These are phyloP conservation scores for Apiospora rasikravindrae DNA, from an alignment of 2,329 filamentous ascomycete species.

Conservation along the genomic window DNA sequence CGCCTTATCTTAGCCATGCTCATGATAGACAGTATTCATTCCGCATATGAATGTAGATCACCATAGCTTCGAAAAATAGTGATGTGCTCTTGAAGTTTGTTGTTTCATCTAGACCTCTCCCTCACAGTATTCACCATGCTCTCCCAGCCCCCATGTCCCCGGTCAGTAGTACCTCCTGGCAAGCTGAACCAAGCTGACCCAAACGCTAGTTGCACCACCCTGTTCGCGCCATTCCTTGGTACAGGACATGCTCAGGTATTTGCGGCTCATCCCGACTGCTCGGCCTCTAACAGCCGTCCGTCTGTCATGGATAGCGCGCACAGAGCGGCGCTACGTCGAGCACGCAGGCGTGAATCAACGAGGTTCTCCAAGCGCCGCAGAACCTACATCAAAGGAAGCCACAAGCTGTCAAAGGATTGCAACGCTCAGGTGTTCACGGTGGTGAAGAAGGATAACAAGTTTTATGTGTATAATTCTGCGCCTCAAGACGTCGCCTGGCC, in stretches of 20 bases:
- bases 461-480: background rate
- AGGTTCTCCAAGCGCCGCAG: background rate
- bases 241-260: background rate
- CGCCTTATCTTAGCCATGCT: background rate
- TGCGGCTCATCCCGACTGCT: background rate
- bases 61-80: background rate
- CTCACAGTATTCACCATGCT: background rate
- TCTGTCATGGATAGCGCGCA: background rate
- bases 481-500: background rate
- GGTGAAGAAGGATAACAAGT: background rate
- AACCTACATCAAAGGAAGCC: background rate
- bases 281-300: background rate
- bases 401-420: background rate
- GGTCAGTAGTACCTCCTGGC: background rate
- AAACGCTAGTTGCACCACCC: background rate
- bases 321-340: background rate
- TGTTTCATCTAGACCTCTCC: background rate
- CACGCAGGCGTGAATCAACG: background rate
- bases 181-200: background rate
- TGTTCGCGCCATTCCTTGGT: background rate
- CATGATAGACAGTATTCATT: background rate
- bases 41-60: background rate
- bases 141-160: background rate
- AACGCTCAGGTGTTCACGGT: background rate
- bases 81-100: background rate